Percentiles rank a stretch among this genome's conserved stretches.
Conservation (phyloP, 2,329 filamentous ascomycete genomes). For the Aspergillus caelatus region DNA sequence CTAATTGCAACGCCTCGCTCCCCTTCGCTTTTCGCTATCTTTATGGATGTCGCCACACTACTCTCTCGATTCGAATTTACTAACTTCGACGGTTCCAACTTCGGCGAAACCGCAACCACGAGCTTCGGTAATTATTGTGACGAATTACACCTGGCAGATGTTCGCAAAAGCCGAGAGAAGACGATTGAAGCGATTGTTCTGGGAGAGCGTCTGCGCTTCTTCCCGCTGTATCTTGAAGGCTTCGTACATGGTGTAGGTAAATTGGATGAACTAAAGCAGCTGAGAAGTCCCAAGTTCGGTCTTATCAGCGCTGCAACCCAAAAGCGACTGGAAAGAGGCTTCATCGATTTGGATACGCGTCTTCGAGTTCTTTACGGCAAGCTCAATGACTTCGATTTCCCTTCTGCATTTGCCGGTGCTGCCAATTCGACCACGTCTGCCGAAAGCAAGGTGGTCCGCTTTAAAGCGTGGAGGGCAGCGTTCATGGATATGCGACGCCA, state of each 20-base stretch:
- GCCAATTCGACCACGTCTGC: conserved; percentile 78
- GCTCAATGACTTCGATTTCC: conserved; percentile 88
- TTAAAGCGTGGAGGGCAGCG: conserved; percentile 78
- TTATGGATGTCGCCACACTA: conserved; percentile 62
- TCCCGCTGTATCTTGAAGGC: conserved; percentile 83
- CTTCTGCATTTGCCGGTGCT: conserved; percentile 82
- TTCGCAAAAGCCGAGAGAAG: conserved; percentile 80
- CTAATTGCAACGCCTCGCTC: conserved; percentile 61
- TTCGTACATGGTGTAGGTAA: conserved; percentile 91
- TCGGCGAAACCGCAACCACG: conserved; percentile 60
- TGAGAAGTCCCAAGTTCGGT: conserved; percentile 69
- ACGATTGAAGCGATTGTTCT: conserved; percentile 88
- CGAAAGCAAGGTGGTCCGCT: conserved; percentile 77
- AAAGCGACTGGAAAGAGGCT: conserved; percentile 78
- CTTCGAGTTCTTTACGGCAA: conserved; percentile 70
- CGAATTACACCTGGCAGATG: conserved; percentile 75
- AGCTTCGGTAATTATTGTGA: conserved; percentile 67
- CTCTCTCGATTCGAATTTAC: conserved; percentile 62
- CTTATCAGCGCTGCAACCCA: conserved; percentile 72
- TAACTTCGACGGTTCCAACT: conserved; percentile 66
- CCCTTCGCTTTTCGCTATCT: conserved; percentile 60
- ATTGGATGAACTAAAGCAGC: conserved; percentile 70
- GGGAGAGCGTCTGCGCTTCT: conserved; percentile 81
- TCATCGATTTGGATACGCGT: conserved; percentile 75
- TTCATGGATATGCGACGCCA: conserved; percentile 77